Conservation (phyloP, 768 basidiomycete species). For the Pleurotus ostreatus region DNA sequence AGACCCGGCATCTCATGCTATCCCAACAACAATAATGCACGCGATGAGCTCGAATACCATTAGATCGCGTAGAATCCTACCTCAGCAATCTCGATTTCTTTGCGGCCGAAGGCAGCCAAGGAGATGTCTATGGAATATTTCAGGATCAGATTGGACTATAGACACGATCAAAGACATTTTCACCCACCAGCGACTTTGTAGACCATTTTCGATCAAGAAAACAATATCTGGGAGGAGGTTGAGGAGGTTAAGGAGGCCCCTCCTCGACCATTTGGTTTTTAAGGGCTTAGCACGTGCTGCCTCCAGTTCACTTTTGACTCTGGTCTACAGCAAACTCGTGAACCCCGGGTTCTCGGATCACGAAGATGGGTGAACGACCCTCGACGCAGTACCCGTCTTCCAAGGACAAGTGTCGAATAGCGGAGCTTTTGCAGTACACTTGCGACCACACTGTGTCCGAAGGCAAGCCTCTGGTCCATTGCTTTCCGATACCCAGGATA, state of each 20-base stretch:
- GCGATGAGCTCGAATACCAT: background rate
- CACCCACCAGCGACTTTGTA: constrained; percentile 85
- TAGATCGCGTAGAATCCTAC: constrained; percentile 36
- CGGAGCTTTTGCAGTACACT: constrained; percentile 70
- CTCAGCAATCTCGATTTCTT: constrained; percentile 99
- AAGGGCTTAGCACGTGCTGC: constrained; percentile 7
- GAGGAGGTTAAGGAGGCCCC: constrained; percentile 15
- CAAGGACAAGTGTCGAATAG: constrained; percentile 46
- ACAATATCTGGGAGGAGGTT: constrained; percentile 4
- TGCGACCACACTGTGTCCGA: constrained; percentile 35
- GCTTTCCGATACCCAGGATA: constrained; percentile 72
- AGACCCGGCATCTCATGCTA: constrained; percentile 95
- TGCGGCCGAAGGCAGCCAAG: constrained; percentile 98
- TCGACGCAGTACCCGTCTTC: background rate
- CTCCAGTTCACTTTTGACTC: constrained; percentile 7
- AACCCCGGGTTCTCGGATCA: constrained; percentile 8
- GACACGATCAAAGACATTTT: background rate
- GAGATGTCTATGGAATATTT: constrained; percentile 70
- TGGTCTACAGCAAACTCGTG: background rate
- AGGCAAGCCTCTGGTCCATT: constrained; percentile 40
- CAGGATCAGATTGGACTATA: constrained; percentile 10
- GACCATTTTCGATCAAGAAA: constrained; percentile 48
- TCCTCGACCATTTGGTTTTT: constrained; percentile 3
- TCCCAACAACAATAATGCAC: background rate
- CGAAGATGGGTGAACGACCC: background rate